These are phyloP conservation scores for Coemansia asiatica DNA, from an alignment of 192 early-diverging fungal genomes.

Conservation along the genomic window DNA sequence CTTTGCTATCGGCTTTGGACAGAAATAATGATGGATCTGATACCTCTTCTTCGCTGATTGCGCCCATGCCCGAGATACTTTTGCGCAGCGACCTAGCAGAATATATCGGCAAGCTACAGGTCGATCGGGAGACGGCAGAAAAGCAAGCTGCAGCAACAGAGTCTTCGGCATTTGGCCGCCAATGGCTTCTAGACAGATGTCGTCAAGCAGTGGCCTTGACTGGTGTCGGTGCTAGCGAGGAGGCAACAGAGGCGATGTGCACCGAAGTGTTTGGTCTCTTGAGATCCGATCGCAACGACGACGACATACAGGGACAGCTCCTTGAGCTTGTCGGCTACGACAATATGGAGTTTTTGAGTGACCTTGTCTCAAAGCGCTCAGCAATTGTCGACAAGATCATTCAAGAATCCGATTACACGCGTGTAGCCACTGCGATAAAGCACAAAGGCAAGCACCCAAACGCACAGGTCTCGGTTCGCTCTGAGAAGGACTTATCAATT, in stretches of 20 bases:
- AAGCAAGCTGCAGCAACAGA: not conserved
- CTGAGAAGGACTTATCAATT: conserved; percentile 30
- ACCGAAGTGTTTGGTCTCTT: conserved; percentile 25
- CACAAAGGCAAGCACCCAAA: conserved; percentile 15
- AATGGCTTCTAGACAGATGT: conserved; percentile 39
- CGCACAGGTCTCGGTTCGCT: conserved; percentile 29
- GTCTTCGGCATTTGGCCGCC: conserved; percentile 5
- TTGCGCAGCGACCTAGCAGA: conserved; percentile 26
- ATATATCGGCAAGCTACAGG: conserved; percentile 28
- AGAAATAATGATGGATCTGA: too few species aligned
- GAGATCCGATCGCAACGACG: conserved; percentile 36
- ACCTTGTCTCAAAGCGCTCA: conserved; percentile 31
- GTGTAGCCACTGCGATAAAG: conserved; percentile 15
- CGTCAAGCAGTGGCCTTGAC: conserved; percentile 13
- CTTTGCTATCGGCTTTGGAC: too few species aligned
- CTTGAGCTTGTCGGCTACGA: conserved; percentile 52
- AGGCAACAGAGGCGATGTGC: conserved; percentile 36
- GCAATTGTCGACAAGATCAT: conserved; percentile 32
- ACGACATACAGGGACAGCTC: conserved; percentile 46
- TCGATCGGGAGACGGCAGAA: not conserved
- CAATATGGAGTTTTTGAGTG: conserved; percentile 47
- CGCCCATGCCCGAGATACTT: conserved; percentile 36
- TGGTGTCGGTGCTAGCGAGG: conserved; percentile 8
- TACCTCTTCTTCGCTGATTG: conserved; percentile 6
- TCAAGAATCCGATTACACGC: conserved; percentile 31